Base-by-base conservation (phyloP, 495 filamentous ascomycete species). In the Neurospora sp. region DNA sequence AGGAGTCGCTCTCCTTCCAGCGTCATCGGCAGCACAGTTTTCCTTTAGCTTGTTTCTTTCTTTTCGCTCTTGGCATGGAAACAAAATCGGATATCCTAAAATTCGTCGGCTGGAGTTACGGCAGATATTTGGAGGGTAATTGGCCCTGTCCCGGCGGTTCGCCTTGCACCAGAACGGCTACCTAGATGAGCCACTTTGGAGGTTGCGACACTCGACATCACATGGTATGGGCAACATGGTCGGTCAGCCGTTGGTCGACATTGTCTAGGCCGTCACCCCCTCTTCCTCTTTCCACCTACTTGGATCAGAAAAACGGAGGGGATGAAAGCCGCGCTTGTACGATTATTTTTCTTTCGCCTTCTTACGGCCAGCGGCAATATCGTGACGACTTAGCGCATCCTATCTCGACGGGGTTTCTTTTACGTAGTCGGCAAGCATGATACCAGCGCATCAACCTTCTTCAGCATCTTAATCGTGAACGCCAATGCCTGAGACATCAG, bases 41-140 rank as follows among this genome's bases (percentile, higher is more conserved):
- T 79, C 75, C 69, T 73, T 74, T 77, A 73, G 70, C 69, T 68
- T 74, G 16, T 77, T 48, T 75, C 69, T 74, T 73, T 73, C 69
- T 46, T 75, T 79, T 79, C 73, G 71, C 73, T 69, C 73, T 78
- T 80, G 78, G 77, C 75, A 78, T 76, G 79, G 79, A 66, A 75
- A 72, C 76, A 76, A 81, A 81, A 75, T 76, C 78, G 80, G 79
- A 80, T 80, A 78, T 79, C 80, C 78, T 73, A 81, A 81, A 81
- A 79, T 74, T 73, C 79, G 76, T 80, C 79, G 77, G 78, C 79
- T 76, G 80, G 80, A 80, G 80, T 81, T 81, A 74, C 78, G 80
- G 78, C 78, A 79, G 77, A 76, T 69, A 76, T 75, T 77, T 72
- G 78, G 78, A 73, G 73, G 80, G 76, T 80, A 77, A 69, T 75